These are phyloP conservation scores for Amphichorda felina DNA, from an alignment of 2,329 filamentous ascomycete species.

Conservation along the genomic window DNA sequence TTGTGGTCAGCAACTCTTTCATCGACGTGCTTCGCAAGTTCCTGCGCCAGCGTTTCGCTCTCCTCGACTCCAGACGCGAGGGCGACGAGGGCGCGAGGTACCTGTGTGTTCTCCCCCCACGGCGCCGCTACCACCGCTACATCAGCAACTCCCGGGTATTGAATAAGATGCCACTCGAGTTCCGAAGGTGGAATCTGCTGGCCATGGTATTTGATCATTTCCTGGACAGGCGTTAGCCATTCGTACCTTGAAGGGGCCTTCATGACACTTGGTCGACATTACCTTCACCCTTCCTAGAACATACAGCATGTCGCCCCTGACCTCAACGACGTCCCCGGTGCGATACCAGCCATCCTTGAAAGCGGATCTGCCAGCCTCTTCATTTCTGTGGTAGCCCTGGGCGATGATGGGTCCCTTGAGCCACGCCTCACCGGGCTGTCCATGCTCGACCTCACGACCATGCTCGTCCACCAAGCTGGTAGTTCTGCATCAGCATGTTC, in stretches of 20 bases:
- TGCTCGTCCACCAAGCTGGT: constrained; percentile 24
- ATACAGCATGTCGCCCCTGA: constrained; percentile 41
- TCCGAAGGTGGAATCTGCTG: constrained; percentile 57
- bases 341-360: constrained; percentile 56
- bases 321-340: constrained; percentile 54
- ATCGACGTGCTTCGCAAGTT: constrained; percentile 12
- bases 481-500: no score
- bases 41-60: constrained; percentile 9
- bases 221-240: constrained; percentile 29
- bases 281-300: constrained; percentile 71
- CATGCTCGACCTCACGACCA: constrained; percentile 23
- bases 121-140: constrained; percentile 50
- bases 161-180: constrained; percentile 35
- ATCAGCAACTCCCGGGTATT: constrained; percentile 32
- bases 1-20: constrained; percentile 40
- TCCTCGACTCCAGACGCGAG: constrained; percentile 4
- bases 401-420: constrained; percentile 64
- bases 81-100: constrained; percentile 30
- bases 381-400: constrained; percentile 60
- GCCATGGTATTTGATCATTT: constrained; percentile 44
- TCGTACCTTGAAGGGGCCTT: neutral
- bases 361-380: constrained; percentile 48
- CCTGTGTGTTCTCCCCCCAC: constrained; percentile 25
- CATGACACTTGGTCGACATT: neutral
- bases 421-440: constrained; percentile 47